These are phyloP conservation scores for Trichomonas tenax DNA, from an alignment of 208 protist genomes.

Conservation along the genomic window DNA sequence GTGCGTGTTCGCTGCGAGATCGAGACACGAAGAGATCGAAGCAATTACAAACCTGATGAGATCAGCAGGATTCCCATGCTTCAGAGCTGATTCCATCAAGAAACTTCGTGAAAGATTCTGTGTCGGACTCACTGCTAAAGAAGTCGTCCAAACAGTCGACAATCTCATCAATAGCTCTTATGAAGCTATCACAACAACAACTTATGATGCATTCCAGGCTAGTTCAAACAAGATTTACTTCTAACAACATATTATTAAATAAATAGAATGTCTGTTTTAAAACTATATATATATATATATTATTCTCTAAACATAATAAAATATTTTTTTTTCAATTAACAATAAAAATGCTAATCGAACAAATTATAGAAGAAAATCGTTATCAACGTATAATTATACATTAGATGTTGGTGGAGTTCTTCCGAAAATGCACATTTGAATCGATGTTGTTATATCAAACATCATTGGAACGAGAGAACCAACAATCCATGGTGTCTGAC, in stretches of 20 bases:
- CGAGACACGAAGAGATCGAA: conserved; percentile 29
- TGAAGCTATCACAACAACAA: neutral
- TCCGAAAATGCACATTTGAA: neutral
- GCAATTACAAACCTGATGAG: conserved; percentile 30
- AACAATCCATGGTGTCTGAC: neutral
- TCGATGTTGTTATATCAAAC: neutral
- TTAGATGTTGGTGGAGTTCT: neutral
- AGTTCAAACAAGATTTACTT: neutral
- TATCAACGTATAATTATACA: neutral
- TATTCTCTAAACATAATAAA: too few relatives aligned
- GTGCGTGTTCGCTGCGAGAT: conserved; percentile 26
- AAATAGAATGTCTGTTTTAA: too few relatives aligned
- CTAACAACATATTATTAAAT: neutral
- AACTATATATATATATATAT: too few relatives aligned
- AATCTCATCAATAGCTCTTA: neutral
- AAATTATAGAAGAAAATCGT: too few relatives aligned
- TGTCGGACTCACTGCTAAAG: conserved; percentile 9
- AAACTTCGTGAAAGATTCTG: conserved; percentile 29
- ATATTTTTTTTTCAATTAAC: too few relatives aligned
- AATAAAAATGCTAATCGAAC: too few relatives aligned
- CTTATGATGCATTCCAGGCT: neutral
- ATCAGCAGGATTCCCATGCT: conserved; percentile 27
- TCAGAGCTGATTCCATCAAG: conserved; percentile 31
- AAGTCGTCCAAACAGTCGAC: neutral
- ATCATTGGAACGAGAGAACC: neutral